Base-by-base conservation (phyloP, 2,329 filamentous ascomycete genomes). In the Aspergillus unguis region DNA sequence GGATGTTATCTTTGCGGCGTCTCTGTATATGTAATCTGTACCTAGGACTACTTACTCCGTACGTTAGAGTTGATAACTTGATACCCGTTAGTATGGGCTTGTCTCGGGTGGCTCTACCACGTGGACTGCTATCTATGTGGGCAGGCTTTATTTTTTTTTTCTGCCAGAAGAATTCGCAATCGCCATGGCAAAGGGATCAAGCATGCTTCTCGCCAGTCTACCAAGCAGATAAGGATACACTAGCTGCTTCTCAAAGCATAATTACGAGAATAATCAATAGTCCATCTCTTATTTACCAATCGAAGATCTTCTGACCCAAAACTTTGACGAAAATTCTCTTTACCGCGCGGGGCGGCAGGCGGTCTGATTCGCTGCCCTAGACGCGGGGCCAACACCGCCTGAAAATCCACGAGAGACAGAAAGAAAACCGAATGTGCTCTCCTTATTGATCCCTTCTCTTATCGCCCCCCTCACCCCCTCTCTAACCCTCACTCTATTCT, bases 1-100 rank as follows among this genome's bases (percentile, higher is more conserved):
- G 65, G 94, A 96, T 70, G 94, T 96, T 49, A 95, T 90, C 25
- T 92, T 92, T 17, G 90, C 92, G 36, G 90, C 91, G 10, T 90
- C 86, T 69, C 73, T 95, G 66, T 95, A 95, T 67, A 92, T 95
- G 87, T 95, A 53, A 17, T 17, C 17, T 17, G 1, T 17, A 17
- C 17, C 17, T 17, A 17, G 17, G 17, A 17, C 17, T 17, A 17
- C 17, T 17, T 17, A 17, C 17, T 17, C 17, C 17, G 17, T 17
- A 17, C 17, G 17, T 17, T 17, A 17, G 17, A 17, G 17, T 17
- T 17, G 17, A 17, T 17, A 17, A 17, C 17, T 17, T 17, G 17
- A 17, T 17, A 17, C 17, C 17, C 17, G 17, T 17, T 28, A 31
- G n/a, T 35, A 44, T 32, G 31, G 26, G 17, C 43, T 10, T 52